These are phyloP conservation scores for Clitopilus hobsonii DNA, from an alignment of 768 basidiomycete species.

Conservation along the genomic window DNA sequence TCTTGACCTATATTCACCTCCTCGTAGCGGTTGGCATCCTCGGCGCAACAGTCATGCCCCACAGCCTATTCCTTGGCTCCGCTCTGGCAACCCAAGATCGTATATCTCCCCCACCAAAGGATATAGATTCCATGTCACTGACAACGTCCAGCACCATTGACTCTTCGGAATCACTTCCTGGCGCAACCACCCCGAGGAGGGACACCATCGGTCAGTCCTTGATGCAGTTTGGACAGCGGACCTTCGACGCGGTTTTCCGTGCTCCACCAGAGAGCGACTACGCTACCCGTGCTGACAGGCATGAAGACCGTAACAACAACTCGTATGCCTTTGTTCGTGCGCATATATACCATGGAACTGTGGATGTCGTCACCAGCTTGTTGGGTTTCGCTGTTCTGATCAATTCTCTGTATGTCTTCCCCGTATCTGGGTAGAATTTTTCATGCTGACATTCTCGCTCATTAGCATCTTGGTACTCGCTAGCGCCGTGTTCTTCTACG, in stretches of 20 bases:
- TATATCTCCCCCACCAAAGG: constrained; percentile 31
- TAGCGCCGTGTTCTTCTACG: constrained; percentile 72
- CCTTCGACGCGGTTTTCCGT: constrained; percentile 29
- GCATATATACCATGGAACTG: constrained; percentile 61
- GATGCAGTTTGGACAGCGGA: constrained; percentile 16
- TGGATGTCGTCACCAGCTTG: constrained; percentile 65
- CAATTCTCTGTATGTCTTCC: constrained; percentile 62
- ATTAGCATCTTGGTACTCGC: constrained; percentile 77
- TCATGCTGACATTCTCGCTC: not conserved
- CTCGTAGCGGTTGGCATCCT: constrained; percentile 62
- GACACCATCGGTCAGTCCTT: constrained; percentile 1
- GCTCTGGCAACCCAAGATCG: constrained; percentile 82
- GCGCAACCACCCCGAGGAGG: not conserved
- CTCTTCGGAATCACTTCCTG: not conserved
- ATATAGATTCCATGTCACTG: constrained; percentile 7
- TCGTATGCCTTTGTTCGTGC: constrained; percentile 48
- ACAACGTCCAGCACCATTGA: constrained; percentile 7
- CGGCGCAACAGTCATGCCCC: constrained; percentile 91
- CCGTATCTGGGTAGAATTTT: not conserved
- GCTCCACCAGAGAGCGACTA: constrained; percentile 28
- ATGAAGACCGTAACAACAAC: constrained; percentile 57
- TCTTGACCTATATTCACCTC: not conserved
- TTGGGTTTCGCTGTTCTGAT: constrained; percentile 85
- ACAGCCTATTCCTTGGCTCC: constrained; percentile 87
- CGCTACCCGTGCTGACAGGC: constrained; percentile 32